Evolutionary conservation across 345 rosid genomes (phyloP), one percentile per base, ranked within the genome.

Genomic region (Geranium brycei): DNA sequence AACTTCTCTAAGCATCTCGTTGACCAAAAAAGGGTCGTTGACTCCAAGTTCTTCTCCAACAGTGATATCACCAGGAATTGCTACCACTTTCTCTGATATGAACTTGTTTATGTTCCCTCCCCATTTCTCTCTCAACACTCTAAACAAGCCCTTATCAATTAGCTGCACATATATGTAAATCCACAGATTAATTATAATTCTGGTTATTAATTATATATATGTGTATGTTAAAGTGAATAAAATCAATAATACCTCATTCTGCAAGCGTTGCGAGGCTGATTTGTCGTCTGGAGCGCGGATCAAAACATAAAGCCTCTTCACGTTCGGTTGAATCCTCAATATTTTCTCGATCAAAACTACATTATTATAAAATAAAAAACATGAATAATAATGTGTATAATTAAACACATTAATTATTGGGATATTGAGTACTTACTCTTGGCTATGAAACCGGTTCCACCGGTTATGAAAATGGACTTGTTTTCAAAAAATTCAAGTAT

Each of bases 341-440:
- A 84, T 73, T 75, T 89, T 89, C 85, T 92, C 98, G 83, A 84
- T 65, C 59, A 87, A 82, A 68, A 91, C 95, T 88, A 81, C 73
- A 74, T 2, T 12, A 30, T 7, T 14, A 19, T 19, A 17, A 1
- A 57, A 35, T 1, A 35, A 35, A 35, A 4, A 51, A 35, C 53
- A 18, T 63, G 23, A 64, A 7, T 23, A 23, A 57, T 17, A 18
- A 1, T 23, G 28, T 23, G 28, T 23, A 2, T 23, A 2, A 23
- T 23, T 2, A 23, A 23, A 23, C 28, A 23, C 28, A 23, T 23
- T 23, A 23, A 23, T 23, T 23, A 23, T 23, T 23, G 28, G 2
- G 28, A 23, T 23, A 23, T 23, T 23, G 28, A 23, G 28, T 18
- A 17, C 38, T 1, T 75, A 86, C 88, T 77, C 77, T 80, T 86